Evolutionary conservation across 208 protist species (phyloP).

Genomic region (Borovskyia barvae): DNA sequence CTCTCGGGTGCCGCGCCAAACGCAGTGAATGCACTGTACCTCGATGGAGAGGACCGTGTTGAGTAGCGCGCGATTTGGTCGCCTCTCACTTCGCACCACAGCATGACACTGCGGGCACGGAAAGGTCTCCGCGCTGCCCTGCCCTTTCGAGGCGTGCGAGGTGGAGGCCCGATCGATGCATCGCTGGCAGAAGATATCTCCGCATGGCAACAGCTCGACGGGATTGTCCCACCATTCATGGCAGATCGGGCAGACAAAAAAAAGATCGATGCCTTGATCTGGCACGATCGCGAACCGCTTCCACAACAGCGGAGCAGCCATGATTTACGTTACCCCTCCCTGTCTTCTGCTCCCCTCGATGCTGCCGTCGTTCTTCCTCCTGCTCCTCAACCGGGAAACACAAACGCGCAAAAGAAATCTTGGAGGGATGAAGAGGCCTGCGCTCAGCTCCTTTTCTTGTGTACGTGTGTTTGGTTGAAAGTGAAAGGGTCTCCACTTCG

Average conservation of each 20-base stretch:
- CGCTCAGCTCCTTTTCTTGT: no score
- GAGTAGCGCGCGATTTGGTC: constrained; percentile 63
- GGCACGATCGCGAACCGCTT: constrained; percentile 27
- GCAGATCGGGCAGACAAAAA: constrained; percentile 61
- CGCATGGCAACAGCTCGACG: constrained; percentile 36
- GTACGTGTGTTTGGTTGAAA: no score
- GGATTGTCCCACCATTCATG: constrained; percentile 73
- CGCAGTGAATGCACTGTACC: constrained; percentile 57
- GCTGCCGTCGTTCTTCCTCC: no score
- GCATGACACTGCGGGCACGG: constrained; percentile 65
- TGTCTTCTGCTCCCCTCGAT: background rate
- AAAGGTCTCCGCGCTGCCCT: constrained; percentile 27
- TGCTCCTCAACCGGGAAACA: no score
- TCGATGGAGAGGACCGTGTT: constrained; percentile 59
- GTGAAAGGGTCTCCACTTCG: no score
- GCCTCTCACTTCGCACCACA: constrained; percentile 27
- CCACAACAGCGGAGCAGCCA: background rate
- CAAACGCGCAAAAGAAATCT: no score
- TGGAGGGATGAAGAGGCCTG: no score
- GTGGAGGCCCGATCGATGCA: constrained; percentile 35
- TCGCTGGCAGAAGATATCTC: constrained; percentile 56
- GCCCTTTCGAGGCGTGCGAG: constrained; percentile 21
- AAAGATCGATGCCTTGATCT: constrained; percentile 31
- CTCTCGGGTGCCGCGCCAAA: constrained; percentile 60
- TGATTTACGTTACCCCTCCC: background rate